These are phyloP conservation scores for Emericellopsis terricola DNA, from an alignment of 495 filamentous ascomycete genomes.

Conservation along the genomic window DNA sequence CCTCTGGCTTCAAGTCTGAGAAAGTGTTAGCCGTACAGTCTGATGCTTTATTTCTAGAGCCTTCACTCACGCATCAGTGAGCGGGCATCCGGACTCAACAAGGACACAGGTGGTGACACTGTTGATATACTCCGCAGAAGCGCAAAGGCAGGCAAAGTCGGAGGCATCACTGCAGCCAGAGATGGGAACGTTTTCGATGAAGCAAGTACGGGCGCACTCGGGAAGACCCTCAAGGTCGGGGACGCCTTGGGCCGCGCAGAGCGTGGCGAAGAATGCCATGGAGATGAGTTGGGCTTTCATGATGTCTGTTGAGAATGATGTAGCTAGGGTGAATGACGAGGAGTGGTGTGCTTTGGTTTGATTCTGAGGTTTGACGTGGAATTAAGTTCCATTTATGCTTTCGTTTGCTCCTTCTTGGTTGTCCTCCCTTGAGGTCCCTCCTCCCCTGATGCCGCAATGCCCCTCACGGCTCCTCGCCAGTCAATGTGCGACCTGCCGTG, in stretches of 20 bases:
- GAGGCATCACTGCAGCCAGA: neutral
- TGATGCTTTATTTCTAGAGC: neutral
- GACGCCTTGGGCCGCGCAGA: neutral
- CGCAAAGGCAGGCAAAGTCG: neutral
- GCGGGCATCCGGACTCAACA: neutral
- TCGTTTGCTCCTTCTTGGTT: too few relatives aligned
- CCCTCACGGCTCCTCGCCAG: too few relatives aligned
- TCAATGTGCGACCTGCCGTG: too few relatives aligned
- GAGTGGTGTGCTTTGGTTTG: neutral
- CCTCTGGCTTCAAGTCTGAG: neutral
- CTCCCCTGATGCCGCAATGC: too few relatives aligned
- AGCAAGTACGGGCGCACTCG: neutral
- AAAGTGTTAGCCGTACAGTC: too few relatives aligned
- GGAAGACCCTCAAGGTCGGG: neutral
- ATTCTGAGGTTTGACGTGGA: neutral
- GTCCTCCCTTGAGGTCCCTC: too few relatives aligned
- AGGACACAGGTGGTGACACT: neutral
- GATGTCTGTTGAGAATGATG: neutral
- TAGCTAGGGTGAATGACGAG: neutral
- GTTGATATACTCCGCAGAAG: neutral
- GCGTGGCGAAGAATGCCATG: neutral
- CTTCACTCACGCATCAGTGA: neutral
- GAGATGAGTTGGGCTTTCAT: neutral
- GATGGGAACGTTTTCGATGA: neutral
- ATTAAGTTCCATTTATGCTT: too few relatives aligned